Base-by-base conservation (phyloP, 1,139 yeast species). In the Blastobotrys aristatus region DNA sequence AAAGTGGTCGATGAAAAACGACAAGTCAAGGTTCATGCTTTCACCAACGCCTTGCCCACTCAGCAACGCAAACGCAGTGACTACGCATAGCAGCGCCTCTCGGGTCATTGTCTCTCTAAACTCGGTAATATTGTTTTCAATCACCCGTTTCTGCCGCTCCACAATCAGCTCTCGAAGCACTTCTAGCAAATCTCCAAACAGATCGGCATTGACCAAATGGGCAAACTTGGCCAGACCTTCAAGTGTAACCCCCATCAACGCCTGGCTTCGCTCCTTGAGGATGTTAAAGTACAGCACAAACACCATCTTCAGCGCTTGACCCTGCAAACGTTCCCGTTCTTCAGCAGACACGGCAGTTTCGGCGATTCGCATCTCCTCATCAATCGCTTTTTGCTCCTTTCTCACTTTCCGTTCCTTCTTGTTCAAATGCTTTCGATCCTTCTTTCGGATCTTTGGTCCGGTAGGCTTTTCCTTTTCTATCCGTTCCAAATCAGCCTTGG, bases 171-270 rank as follows among this genome's bases (percentile, higher is more conserved):
- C 97, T 57, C 94, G 75, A 61, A 92, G 74, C 2, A 89, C 96
- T 64, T 85, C 95, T 43, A 92, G 73, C 65, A 92, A 81, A 64
- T 92, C 98, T 26, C 97, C 97, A 57, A 92, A 76, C 47, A 92
- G 72, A 56, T 92, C 97, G 47, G 92, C 80, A 62, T 92, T 92
- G 32, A 95, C 90, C 81, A 90, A 82, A 61, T 84, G 92, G 2
- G 97, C 96, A 63, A 84, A 89, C 62, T 80, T 80, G 1, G 97
- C 86, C 50, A 92, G 70, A 5, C 97, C 97, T 70, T 92, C 97
- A 46, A 92, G 72, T 0, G 92, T 95, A 0, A 92, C 76, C 7
- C 95, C 96, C 74, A 88, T 81, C 48, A 92, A 71, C n/a, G 78
- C 76, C 40, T 79, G 77, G 24, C 79, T 76, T 40, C 79, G 74